Conservation (phyloP, 495 filamentous ascomycete genomes). For the Podospora pseudoanserina region DNA sequence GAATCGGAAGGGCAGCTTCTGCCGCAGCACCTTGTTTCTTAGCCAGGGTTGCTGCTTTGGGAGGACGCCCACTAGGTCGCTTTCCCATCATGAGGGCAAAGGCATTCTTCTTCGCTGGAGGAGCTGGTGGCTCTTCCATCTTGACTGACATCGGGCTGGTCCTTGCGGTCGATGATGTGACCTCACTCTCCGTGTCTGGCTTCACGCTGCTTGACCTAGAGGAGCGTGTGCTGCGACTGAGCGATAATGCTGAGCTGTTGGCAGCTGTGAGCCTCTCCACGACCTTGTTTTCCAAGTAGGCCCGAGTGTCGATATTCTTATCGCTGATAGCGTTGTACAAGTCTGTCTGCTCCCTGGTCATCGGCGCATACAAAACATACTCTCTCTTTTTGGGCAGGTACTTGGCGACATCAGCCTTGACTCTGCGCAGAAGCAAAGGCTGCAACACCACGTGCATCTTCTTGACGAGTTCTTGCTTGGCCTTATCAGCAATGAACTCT, state of each 20-base stretch:
- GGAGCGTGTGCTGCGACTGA: conserved; percentile 34
- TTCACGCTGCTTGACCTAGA: conserved; percentile 38
- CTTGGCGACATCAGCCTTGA: conserved; percentile 90
- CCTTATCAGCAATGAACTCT: conserved; percentile 69
- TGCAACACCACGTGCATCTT: conserved; percentile 91
- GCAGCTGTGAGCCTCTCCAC: conserved; percentile 60
- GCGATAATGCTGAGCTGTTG: conserved; percentile 36
- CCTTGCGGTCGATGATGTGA: conserved; percentile 5
- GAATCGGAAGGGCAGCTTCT: conserved; percentile 1
- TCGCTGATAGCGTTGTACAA: conserved; percentile 82
- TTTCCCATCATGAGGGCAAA: conserved; percentile 50
- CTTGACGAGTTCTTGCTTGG: conserved; percentile 77
- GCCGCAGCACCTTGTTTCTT: conserved; percentile 1
- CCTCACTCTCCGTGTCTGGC: conserved; percentile 12
- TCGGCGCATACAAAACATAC: conserved; percentile 88
- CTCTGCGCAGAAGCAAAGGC: conserved; percentile 79
- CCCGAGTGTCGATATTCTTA: conserved; percentile 64
- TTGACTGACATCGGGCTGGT: conserved; percentile 20
- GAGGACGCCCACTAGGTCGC: conserved; percentile 21
- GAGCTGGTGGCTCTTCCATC: conserved; percentile 1
- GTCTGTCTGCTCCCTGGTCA: conserved; percentile 83
- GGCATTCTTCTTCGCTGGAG: conserved; percentile 34
- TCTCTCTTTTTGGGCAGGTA: conserved; percentile 92
- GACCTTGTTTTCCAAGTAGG: conserved; percentile 81
- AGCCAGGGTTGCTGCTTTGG: conserved; percentile 14